phyloP scores from a whole-genome alignment of 768 basidiomycete genomes.

The Tylopilus vinaceipallidus region DNA sequence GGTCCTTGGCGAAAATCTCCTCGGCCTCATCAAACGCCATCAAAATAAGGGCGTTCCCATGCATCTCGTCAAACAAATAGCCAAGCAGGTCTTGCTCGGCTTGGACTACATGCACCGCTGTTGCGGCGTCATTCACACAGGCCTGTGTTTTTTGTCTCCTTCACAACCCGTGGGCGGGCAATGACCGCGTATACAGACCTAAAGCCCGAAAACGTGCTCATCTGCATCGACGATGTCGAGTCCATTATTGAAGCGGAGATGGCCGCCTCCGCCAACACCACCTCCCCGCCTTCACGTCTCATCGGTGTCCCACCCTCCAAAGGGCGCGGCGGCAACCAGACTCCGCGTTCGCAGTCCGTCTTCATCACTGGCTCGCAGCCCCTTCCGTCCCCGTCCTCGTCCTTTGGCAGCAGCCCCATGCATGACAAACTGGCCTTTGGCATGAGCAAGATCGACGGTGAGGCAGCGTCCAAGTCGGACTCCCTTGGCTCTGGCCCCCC shows the following conservation, averaged over 20 bases:
- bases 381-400: slow-evolving; percentile 80
- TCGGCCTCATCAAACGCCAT: slow-evolving; percentile 95
- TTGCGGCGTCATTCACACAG: slow-evolving; percentile 96
- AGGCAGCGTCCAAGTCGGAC: slow-evolving; percentile 35
- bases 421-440: slow-evolving; percentile 88
- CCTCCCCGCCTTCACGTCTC: slow-evolving; percentile 53
- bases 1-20: slow-evolving; percentile 94
- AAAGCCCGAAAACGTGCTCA: slow-evolving; percentile 97
- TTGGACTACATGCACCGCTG: slow-evolving; percentile 97
- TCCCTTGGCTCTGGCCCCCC: slow-evolving; percentile 27
- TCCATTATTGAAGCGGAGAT: slow-evolving; percentile 85
- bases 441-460: slow-evolving; percentile 84
- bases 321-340: slow-evolving; percentile 94
- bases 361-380: slow-evolving; percentile 95
- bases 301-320: slow-evolving; percentile 93
- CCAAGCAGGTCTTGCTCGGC: slow-evolving; percentile 93
- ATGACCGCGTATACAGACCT: slow-evolving; percentile 54
- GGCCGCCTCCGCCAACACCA: slow-evolving; percentile 37
- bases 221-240: slow-evolving; percentile 96
- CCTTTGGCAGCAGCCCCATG: slow-evolving; percentile 68
- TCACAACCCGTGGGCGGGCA: not conserved
- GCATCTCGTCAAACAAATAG: slow-evolving; percentile 90
- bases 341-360: slow-evolving; percentile 76
- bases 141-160: slow-evolving; percentile 36
- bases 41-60: slow-evolving; percentile 98